Evolutionary conservation across 2,329 filamentous ascomycete genomes (phyloP), one percentile per base, ranked within the genome.

Genomic region (Colletotrichum lindemuthianum): DNA sequence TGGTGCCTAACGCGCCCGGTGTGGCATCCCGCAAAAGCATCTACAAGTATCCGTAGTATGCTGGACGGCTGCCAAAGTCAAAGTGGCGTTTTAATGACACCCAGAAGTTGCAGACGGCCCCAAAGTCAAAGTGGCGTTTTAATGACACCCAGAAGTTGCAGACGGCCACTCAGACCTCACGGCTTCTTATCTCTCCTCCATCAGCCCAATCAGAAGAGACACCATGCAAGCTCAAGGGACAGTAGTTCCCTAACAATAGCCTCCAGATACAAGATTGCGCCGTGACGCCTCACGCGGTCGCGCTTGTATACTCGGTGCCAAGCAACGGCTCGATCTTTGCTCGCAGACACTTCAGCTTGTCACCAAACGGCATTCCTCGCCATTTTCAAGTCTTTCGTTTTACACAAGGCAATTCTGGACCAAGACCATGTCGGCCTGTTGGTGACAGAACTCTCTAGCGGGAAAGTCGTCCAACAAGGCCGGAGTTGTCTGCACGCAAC

Each of bases 1-100:
- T 40, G 36, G 32, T 50, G 53, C 12, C n/a, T 48, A 40, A 41
- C 49, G 57, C 49, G 33, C n/a, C 36, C 47, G 43, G 47, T 52
- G 60, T 52, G 54, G 44, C 56, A 55, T 60, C 49, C 57, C 57
- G 16, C 44, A 47, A 52, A 36, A 37, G 36, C 36, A 57, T 43
- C 11, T 40, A 24, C 24, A 24, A 24, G 24, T 24, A 24, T 24
- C 24, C 24, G 24, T 24, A 24, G 24, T 24, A 24, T 24, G 24
- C 37, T 41, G 24, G 45, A 15, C 15, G 39, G 53, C 43, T 63
- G 51, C 44, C 57, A 55, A 54, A 55, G 44, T 48, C 39, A 52
- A 57, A 36, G 45, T 66, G 59, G 63, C 59, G 48, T 54, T 15
- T 47, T 15, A 61, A 55, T 37, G 58, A 61, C 45, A 53, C 58